These are phyloP conservation scores for Arctium minus DNA, from an alignment of 129 eudicot species.

Conservation along the genomic window DNA sequence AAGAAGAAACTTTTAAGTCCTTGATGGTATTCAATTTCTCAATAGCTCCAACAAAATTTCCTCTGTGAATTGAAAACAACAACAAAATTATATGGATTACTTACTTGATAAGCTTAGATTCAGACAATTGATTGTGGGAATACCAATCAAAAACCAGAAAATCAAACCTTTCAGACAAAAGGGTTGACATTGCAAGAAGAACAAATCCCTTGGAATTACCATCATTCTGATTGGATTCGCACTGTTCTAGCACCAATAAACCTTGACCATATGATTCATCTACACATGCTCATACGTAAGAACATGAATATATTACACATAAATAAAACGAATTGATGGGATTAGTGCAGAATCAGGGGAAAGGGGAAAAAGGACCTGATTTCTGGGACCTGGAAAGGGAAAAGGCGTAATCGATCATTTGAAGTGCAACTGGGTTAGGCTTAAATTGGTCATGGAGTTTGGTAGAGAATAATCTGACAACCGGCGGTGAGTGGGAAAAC, in stretches of 20 bases:
- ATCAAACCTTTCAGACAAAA: conserved; percentile 63
- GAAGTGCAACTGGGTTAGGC: conserved; percentile 58
- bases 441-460: conserved; percentile 22
- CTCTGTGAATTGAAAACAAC: conserved; percentile 35
- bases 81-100: neutral
- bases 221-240: conserved; percentile 65
- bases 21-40: conserved; percentile 49
- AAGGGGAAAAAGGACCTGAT: conserved; percentile 47
- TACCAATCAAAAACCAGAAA: neutral
- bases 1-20: conserved; percentile 41
- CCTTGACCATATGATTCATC: conserved; percentile 80
- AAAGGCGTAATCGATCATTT: conserved; percentile 77
- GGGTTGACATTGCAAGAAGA: conserved; percentile 68
- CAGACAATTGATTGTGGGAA: neutral
- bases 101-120: neutral
- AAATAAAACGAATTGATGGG: neutral
- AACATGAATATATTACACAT: neutral
- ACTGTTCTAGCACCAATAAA: conserved; percentile 74
- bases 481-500: neutral
- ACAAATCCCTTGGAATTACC: conserved; percentile 60
- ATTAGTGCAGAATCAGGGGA: neutral
- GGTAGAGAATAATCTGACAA: conserved; percentile 18
- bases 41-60: conserved; percentile 60
- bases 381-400: conserved; percentile 71
- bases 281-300: conserved; percentile 21